Percentiles rank a stretch among this genome's conserved stretches.
Conservation (phyloP, 352 stramenopile species). For the Plasmopara viticola region DNA sequence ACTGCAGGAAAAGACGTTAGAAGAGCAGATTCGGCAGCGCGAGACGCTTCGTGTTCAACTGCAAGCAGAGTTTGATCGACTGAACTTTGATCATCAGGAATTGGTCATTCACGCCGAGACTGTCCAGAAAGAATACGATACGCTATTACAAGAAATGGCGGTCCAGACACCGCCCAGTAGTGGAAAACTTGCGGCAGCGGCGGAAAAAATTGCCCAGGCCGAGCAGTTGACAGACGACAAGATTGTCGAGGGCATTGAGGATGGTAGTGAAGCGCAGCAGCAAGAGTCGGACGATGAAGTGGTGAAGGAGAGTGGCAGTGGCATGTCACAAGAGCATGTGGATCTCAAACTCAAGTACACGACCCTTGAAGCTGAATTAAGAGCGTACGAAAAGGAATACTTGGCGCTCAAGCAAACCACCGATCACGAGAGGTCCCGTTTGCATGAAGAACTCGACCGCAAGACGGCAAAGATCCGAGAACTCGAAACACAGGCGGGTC, state of each 20-base stretch:
- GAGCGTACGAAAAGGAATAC: slow-evolving; percentile 70
- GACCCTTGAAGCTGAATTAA: slow-evolving; percentile 51
- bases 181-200: slow-evolving; percentile 35
- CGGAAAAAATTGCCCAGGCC: slow-evolving; percentile 28
- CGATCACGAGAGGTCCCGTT: slow-evolving; percentile 52
- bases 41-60: slow-evolving; percentile 53
- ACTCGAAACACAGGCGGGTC: slow-evolving; percentile 52
- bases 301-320: slow-evolving; percentile 7
- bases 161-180: slow-evolving; percentile 22
- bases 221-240: slow-evolving; percentile 19
- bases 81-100: slow-evolving; percentile 83
- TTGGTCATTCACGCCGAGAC: slow-evolving; percentile 73
- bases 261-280: slow-evolving; percentile 15
- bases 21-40: slow-evolving; percentile 62
- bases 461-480: slow-evolving; percentile 58
- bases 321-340: slow-evolving; percentile 32
- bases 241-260: slow-evolving; percentile 10
- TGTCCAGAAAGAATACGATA: slow-evolving; percentile 64
- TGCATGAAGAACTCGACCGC: slow-evolving; percentile 62
- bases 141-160: slow-evolving; percentile 52
- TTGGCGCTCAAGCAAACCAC: slow-evolving; percentile 42
- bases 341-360: slow-evolving; percentile 45
- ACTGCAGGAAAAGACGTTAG: slow-evolving; percentile 44
- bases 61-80: slow-evolving; percentile 57
- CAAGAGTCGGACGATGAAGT: slow-evolving; percentile 18